These are phyloP conservation scores for Rehmannia glutinosa DNA, from an alignment of 257 asterid species.

Conservation along the genomic window DNA sequence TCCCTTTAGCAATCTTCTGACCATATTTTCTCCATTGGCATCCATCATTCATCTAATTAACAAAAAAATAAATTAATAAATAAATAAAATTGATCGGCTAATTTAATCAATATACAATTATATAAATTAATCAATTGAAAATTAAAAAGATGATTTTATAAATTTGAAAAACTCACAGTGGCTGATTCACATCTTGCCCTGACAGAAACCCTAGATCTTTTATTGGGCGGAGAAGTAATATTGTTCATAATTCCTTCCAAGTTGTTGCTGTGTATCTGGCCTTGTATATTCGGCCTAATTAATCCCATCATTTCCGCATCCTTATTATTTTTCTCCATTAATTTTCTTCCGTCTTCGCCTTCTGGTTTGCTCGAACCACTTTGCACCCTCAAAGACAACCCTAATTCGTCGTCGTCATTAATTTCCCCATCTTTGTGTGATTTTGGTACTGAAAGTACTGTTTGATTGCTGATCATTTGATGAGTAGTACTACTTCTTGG, in stretches of 20 bases:
- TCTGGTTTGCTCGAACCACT: slow-evolving; percentile 27
- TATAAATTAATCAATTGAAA: too few relatives aligned
- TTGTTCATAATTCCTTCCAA: slow-evolving; percentile 36
- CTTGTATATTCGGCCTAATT: slow-evolving; percentile 1
- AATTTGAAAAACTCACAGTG: slow-evolving; percentile 70
- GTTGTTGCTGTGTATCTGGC: slow-evolving; percentile 7
- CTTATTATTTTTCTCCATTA: too few relatives aligned
- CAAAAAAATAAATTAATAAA: too few relatives aligned
- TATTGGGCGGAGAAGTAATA: slow-evolving; percentile 41
- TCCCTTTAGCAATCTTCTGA: slow-evolving; percentile 88
- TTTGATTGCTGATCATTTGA: slow-evolving; percentile 8
- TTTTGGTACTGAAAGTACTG: too few relatives aligned
- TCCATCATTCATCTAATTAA: slow-evolving; percentile 99
- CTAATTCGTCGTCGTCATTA: slow-evolving; percentile 38
- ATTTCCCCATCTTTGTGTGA: slow-evolving; percentile 9
- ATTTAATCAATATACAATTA: too few relatives aligned
- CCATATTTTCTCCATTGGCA: slow-evolving; percentile 99
- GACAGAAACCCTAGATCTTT: slow-evolving; percentile 94
- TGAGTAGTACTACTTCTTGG: too few relatives aligned
- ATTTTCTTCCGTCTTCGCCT: slow-evolving; percentile 29
- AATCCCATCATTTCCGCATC: background rate
- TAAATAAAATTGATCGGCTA: too few relatives aligned
- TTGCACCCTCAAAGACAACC: slow-evolving; percentile 61
- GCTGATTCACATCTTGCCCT: slow-evolving; percentile 96
- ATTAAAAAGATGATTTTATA: too few relatives aligned